Conservation (phyloP, 345 rosid species). For the Abelmoschus esculentus region DNA sequence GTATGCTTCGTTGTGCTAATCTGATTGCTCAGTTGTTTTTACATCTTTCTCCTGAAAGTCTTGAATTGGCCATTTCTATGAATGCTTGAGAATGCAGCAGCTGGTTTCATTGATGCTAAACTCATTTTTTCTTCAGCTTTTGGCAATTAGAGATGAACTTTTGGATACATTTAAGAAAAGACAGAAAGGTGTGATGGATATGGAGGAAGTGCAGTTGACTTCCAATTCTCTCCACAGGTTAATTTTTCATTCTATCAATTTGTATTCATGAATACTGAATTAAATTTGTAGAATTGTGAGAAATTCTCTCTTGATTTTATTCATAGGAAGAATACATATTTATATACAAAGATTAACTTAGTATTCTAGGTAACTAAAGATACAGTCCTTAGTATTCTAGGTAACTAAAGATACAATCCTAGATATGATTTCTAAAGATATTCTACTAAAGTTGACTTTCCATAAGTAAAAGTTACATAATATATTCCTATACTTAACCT, state of each 20-base stretch:
- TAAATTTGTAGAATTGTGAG: too few species aligned
- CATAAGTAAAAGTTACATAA: too few species aligned
- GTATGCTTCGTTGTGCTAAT: conserved; percentile 33
- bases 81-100: neutral
- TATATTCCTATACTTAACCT: too few species aligned
- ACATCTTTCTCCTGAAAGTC: neutral
- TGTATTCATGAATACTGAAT: neutral
- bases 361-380: too few species aligned
- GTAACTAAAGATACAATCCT: too few species aligned
- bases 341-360: too few species aligned
- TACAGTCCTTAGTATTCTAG: too few species aligned
- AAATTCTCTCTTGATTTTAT: too few species aligned
- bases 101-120: conserved; percentile 8
- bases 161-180: conserved; percentile 93
- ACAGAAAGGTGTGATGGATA: conserved; percentile 85
- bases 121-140: conserved; percentile 44
- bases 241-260: neutral
- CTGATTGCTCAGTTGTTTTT: conserved; percentile 15
- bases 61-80: neutral
- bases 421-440: too few species aligned
- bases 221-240: conserved; percentile 79
- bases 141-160: conserved; percentile 86
- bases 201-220: conserved; percentile 82
- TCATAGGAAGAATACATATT: too few species aligned
- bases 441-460: too few species aligned